These are phyloP conservation scores for Geotrichum aggregatum DNA, from an alignment of 1,139 yeast species.

Conservation along the genomic window DNA sequence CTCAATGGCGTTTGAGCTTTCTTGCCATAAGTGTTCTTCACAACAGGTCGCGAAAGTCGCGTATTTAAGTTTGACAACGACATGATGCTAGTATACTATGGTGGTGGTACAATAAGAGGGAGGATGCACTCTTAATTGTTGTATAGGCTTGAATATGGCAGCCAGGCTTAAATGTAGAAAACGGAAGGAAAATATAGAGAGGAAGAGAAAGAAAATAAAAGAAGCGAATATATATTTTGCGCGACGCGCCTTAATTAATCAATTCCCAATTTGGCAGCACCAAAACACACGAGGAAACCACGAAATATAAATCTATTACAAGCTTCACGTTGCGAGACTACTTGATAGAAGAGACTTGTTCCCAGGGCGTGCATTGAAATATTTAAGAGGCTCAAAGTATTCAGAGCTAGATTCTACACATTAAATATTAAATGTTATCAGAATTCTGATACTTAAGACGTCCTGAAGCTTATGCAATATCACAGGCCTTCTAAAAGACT, in stretches of 20 bases:
- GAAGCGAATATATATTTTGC: background rate
- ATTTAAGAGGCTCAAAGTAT: too few species aligned
- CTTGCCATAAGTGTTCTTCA: conserved; percentile 14
- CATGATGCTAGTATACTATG: background rate
- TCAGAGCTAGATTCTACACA: too few species aligned
- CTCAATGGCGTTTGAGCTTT: background rate
- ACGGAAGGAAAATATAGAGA: background rate
- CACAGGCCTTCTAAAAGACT: too few species aligned
- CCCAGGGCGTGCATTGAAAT: too few species aligned
- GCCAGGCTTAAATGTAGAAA: background rate
- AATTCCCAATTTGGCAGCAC: background rate
- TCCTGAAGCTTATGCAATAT: background rate
- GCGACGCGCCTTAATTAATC: conserved; percentile 1
- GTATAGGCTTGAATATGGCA: background rate
- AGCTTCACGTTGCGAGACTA: background rate
- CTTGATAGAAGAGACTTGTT: too few species aligned
- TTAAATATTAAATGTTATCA: too few species aligned
- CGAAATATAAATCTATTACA: background rate
- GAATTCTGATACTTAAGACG: too few species aligned
- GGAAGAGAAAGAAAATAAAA: background rate
- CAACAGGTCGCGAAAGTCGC: conserved; percentile 13
- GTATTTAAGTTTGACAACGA: background rate
- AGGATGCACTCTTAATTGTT: too few species aligned
- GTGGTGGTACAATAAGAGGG: background rate
- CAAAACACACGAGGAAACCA: background rate